Evolutionary conservation across 2,329 filamentous ascomycete species (phyloP).

Genomic region (Ascochyta koolunga): DNA sequence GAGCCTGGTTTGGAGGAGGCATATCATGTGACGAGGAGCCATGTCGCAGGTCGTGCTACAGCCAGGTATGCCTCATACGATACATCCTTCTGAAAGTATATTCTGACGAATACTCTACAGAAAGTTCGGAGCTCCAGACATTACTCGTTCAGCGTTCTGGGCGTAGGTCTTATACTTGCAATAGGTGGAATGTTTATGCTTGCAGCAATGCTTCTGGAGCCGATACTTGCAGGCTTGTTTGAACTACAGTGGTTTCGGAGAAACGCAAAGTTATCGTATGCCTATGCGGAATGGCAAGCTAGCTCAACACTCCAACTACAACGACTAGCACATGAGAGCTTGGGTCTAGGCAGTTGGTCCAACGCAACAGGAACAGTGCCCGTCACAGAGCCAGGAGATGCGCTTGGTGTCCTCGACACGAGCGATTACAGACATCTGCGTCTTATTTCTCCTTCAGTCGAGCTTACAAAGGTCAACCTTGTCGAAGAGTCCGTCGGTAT

Average conservation of each 20-base stretch:
- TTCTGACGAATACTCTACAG: not conserved
- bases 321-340: constrained; percentile 26
- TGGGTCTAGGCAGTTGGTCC: constrained; percentile 27
- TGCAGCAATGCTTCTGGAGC: not conserved
- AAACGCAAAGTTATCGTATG: constrained; percentile 4
- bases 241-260: not conserved
- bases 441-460: not conserved
- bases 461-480: not conserved
- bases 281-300: constrained; percentile 25
- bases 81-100: not conserved
- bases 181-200: not conserved
- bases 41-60: not conserved
- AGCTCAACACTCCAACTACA: constrained; percentile 28
- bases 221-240: not conserved
- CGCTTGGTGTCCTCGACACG: constrained; percentile 13
- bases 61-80: not conserved
- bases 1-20: not conserved
- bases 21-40: not conserved
- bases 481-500: not conserved
- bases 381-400: constrained; percentile 15
- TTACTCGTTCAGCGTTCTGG: constrained; percentile 8
- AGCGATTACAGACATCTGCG: constrained; percentile 4
- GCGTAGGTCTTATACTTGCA: not conserved
- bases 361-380: constrained; percentile 13
- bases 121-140: constrained; percentile 7